Percentiles rank a stretch among this genome's conserved stretches.
These are phyloP conservation scores for Penicillium sclerotigenum DNA, from an alignment of 2,329 filamentous ascomycete genomes.

Conservation along the genomic window DNA sequence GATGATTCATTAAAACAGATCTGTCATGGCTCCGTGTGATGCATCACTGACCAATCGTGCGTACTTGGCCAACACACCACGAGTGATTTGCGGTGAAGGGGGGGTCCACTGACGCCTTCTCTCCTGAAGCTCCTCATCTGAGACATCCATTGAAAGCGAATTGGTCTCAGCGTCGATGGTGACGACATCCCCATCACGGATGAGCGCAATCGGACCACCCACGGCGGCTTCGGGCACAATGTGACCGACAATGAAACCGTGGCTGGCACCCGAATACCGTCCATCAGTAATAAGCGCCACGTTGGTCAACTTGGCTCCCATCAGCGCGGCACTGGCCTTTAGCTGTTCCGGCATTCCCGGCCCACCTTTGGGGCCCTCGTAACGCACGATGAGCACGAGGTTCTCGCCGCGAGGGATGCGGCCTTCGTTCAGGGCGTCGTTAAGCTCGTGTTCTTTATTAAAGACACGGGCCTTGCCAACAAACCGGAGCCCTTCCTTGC, in stretches of 20 bases:
- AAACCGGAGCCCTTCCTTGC: conserved; percentile 85
- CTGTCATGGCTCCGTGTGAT: conserved; percentile 85
- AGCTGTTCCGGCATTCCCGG: conserved; percentile 97
- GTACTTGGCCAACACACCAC: conserved; percentile 89
- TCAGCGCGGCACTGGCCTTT: conserved; percentile 81
- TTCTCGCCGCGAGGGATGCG: conserved; percentile 73
- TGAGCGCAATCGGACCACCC: conserved; percentile 81
- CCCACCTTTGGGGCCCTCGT: conserved; percentile 89
- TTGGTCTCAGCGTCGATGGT: conserved; percentile 84
- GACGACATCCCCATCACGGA: conserved; percentile 73
- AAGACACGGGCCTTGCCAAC: conserved; percentile 79
- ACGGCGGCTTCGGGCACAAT: conserved; percentile 85
- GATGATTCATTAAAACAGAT: conserved; percentile 50
- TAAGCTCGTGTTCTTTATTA: conserved; percentile 77
- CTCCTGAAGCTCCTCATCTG: conserved; percentile 65
- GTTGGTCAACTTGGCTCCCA: conserved; percentile 84
- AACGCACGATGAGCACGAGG: conserved; percentile 83
- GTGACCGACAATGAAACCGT: conserved; percentile 92
- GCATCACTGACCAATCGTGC: conserved; percentile 83
- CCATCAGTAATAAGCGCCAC: conserved; percentile 91
- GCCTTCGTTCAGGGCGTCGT: conserved; percentile 68
- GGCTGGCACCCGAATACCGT: conserved; percentile 79
- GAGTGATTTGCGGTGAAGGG: conserved; percentile 69
- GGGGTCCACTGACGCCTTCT: conserved; percentile 66
- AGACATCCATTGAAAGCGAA: conserved; percentile 66